These are phyloP conservation scores for Barnettozyma californica DNA, from an alignment of 805 yeast genomes.

Conservation along the genomic window DNA sequence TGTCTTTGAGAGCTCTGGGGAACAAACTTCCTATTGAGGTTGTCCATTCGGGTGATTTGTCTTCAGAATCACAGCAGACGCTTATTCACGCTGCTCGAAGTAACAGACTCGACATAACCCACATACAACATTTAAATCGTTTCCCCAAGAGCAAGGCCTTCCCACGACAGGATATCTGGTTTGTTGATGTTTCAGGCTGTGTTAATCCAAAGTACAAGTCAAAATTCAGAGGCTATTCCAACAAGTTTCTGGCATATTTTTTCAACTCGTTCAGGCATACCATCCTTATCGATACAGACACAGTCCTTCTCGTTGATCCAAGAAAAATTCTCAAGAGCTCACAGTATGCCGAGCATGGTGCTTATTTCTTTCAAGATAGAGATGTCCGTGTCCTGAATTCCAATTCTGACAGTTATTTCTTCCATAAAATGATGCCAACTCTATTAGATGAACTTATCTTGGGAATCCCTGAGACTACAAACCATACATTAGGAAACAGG, in stretches of 20 bases:
- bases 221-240: conserved; percentile 35
- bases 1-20: conserved; percentile 31
- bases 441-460: conserved; percentile 32
- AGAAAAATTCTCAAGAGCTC: conserved; percentile 29
- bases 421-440: conserved; percentile 39
- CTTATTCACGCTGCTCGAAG: conserved; percentile 31
- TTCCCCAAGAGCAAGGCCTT: conserved; percentile 11
- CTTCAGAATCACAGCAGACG: conserved; percentile 24
- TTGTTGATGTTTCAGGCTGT: conserved; percentile 29
- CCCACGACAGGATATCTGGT: conserved; percentile 35
- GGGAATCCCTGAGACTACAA: conserved; percentile 31
- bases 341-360: conserved; percentile 30
- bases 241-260: conserved; percentile 42
- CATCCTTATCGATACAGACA: conserved; percentile 47
- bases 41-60: conserved; percentile 33
- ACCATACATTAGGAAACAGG: conserved; percentile 33
- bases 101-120: conserved; percentile 8
- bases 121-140: conserved; percentile 8
- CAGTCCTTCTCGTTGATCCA: conserved; percentile 37
- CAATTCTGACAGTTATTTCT: conserved; percentile 31
- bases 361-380: conserved; percentile 44
- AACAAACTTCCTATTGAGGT: conserved; percentile 38
- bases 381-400: conserved; percentile 28
- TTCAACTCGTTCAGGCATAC: conserved; percentile 46
- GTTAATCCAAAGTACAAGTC: conserved; percentile 15